phyloP scores from a whole-genome alignment of 2,329 filamentous ascomycete genomes.

The Chaetomiaceae sp. region DNA sequence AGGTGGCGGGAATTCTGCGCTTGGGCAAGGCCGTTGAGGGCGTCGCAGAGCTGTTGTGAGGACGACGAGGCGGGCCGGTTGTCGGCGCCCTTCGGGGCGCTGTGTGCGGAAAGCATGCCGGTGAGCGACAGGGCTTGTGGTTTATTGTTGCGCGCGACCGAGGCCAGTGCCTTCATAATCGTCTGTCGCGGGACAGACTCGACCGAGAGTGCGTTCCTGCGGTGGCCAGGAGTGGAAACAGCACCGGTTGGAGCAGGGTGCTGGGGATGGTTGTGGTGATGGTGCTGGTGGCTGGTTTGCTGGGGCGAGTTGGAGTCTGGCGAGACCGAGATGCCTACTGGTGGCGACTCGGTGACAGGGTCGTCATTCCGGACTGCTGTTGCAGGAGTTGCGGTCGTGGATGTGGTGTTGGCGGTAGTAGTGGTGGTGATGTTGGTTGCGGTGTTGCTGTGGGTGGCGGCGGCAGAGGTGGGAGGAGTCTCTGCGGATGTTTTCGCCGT shows the following conservation, averaged over 20 bases:
- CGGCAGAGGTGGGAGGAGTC: too few relatives aligned
- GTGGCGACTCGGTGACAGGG: constrained; percentile 7
- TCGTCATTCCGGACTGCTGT: constrained; percentile 16
- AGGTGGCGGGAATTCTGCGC: constrained; percentile 33
- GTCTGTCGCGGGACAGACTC: constrained; percentile 73
- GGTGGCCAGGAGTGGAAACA: constrained; percentile 34
- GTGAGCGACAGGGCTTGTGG: constrained; percentile 59
- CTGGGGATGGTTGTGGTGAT: too few relatives aligned
- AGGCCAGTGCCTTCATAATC: constrained; percentile 75
- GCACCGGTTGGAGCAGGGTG: constrained; percentile 15
- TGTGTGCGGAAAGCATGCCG: constrained; percentile 51
- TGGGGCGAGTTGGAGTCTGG: constrained; percentile 28
- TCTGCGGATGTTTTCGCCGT: too few relatives aligned
- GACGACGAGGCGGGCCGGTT: constrained; percentile 42
- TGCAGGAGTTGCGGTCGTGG: background rate
- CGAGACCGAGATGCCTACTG: constrained; percentile 13
- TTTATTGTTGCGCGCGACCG: constrained; percentile 55
- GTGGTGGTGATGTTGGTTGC: background rate
- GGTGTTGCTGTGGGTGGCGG: background rate
- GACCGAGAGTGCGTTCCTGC: constrained; percentile 51
- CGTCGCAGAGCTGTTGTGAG: constrained; percentile 60
- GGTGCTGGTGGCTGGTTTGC: background rate
- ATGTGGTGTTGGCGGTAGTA: background rate
- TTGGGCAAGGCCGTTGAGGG: constrained; percentile 49
- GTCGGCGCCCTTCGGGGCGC: constrained; percentile 29